phyloP scores from a whole-genome alignment of 2,329 filamentous ascomycete genomes.

The Colletotrichum tanaceti region DNA sequence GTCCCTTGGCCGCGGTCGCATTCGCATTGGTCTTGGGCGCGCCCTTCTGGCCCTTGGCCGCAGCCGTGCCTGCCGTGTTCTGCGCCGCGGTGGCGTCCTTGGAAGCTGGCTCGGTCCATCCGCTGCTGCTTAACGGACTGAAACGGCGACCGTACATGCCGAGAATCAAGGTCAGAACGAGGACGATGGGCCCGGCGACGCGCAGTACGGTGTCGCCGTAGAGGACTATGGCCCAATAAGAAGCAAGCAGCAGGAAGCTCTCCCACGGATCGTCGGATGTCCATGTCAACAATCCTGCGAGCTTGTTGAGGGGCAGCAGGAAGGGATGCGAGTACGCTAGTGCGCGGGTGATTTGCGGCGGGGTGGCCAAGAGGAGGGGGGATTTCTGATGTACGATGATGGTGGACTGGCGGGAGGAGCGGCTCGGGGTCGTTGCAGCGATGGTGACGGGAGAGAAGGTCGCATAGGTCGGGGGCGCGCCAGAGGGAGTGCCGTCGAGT shows the following conservation, averaged over 20 bases:
- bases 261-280: conserved; percentile 95
- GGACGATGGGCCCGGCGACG: conserved; percentile 83
- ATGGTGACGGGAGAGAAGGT: conserved; percentile 89
- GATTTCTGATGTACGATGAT: conserved; percentile 98
- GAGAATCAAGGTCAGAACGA: conserved; percentile 82
- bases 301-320: conserved; percentile 85
- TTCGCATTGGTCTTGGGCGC: conserved; percentile 41
- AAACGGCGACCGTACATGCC: conserved; percentile 94
- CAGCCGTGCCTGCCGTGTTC: conserved; percentile 23
- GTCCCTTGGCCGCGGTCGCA: conserved; percentile 48
- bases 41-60: conserved; percentile 28
- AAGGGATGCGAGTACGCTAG: conserved; percentile 97
- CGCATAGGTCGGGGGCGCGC: conserved; percentile 79
- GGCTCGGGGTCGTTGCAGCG: conserved; percentile 71
- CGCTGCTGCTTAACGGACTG: conserved; percentile 88
- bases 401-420: conserved; percentile 79
- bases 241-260: conserved; percentile 88
- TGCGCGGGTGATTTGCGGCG: conserved; percentile 92
- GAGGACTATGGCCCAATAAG: conserved; percentile 86
- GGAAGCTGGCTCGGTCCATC: conserved; percentile 68
- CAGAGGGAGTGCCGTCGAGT: conserved; percentile 51
- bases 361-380: conserved; percentile 89
- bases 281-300: conserved; percentile 91
- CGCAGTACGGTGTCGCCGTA: conserved; percentile 89
- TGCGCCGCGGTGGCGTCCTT: conserved; percentile 42